These are phyloP conservation scores for Microstegium vimineum DNA, from an alignment of 176 grass and related monocot species.

Conservation along the genomic window DNA sequence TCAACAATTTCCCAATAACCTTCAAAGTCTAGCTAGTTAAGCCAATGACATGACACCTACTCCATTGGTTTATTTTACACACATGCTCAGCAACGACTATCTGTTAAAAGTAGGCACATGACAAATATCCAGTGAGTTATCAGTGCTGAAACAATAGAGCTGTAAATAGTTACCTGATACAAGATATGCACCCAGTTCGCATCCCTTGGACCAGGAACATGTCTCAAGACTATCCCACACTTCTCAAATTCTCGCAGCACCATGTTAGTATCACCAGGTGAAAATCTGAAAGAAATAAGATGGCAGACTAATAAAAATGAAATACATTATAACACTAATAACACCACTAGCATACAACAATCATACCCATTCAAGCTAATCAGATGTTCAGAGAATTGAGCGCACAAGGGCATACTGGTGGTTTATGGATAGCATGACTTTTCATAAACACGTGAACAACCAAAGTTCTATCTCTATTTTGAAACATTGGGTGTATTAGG, in stretches of 20 bases:
- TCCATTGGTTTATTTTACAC: neutral
- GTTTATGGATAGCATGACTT: neutral
- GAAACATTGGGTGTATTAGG: neutral
- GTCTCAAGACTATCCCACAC: constrained; percentile 74
- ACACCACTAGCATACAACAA: neutral
- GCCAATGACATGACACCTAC: neutral
- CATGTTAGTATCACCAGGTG: constrained; percentile 64
- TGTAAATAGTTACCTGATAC: constrained; percentile 56
- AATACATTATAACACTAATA: neutral
- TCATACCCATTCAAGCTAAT: neutral
- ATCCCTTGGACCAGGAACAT: constrained; percentile 72
- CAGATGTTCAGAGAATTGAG: neutral
- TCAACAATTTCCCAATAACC: neutral
- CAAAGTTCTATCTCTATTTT: neutral
- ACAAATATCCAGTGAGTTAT: neutral
- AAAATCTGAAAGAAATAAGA: constrained; percentile 53
- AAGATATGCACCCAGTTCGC: constrained; percentile 91
- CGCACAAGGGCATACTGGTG: neutral
- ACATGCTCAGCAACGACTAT: neutral
- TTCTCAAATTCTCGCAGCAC: constrained; percentile 91
- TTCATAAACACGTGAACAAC: neutral
- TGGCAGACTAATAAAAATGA: neutral
- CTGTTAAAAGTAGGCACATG: neutral
- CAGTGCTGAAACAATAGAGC: constrained; percentile 5
- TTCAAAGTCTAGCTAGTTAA: neutral